Percentiles rank a stretch among this genome's conserved stretches.
Evolutionary conservation across 1,139 yeast genomes (phyloP).

Genomic region (Candida glucosophila): DNA sequence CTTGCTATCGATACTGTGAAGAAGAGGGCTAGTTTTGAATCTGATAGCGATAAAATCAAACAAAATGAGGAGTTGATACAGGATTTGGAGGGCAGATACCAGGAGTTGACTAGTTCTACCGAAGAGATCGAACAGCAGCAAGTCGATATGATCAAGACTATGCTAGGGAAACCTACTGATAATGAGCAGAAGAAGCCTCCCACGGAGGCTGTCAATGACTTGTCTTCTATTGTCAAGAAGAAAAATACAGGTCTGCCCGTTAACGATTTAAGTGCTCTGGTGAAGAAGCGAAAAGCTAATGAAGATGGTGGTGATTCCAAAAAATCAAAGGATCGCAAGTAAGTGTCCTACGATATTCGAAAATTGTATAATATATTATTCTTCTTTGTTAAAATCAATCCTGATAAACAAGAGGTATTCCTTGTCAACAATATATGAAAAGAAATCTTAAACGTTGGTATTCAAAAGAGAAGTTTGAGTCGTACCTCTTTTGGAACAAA

Average conservation of each 20-base stretch:
- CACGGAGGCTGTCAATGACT: conserved; percentile 5
- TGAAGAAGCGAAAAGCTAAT: conserved; percentile 23
- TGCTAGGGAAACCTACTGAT: conserved; percentile 34
- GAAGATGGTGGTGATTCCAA: conserved; percentile 5
- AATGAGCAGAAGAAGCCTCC: conserved; percentile 3
- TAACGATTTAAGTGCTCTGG: conserved; percentile 29
- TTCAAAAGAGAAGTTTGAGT: too few relatives aligned
- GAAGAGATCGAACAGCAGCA: conserved; percentile 48
- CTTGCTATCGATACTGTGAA: conserved; percentile 57
- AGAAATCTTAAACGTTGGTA: too few relatives aligned
- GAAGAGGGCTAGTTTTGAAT: conserved; percentile 22
- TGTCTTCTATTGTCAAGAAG: conserved; percentile 9
- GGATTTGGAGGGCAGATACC: conserved; percentile 44
- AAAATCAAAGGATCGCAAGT: conserved; percentile 9
- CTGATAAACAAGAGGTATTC: too few relatives aligned
- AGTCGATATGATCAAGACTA: conserved; percentile 50
- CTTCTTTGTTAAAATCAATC: too few relatives aligned
- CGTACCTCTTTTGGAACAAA: too few relatives aligned
- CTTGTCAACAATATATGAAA: too few relatives aligned
- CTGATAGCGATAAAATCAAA: conserved; percentile 23
- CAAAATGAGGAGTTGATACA: conserved; percentile 43
- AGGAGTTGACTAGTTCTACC: conserved; percentile 46
- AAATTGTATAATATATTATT: too few relatives aligned
- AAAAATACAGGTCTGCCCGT: conserved; percentile 10
- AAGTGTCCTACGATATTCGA: too few relatives aligned